Evolutionary conservation across 2,329 filamentous ascomycete genomes (phyloP).

Genomic region (Herpotrichia juniperi): DNA sequence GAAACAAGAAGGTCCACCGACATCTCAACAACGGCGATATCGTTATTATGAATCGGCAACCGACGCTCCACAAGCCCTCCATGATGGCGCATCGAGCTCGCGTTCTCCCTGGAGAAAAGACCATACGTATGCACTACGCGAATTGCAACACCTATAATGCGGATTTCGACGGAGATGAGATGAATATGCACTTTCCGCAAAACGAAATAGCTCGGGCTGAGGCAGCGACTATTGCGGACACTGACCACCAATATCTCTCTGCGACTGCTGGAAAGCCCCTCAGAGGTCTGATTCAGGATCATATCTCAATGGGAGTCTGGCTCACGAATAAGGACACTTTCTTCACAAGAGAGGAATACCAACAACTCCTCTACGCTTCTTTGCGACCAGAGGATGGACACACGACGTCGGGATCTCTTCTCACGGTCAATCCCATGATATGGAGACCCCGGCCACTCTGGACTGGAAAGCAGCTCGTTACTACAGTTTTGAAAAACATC

Average conservation of each 20-base stretch:
- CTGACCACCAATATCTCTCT: conserved; percentile 95
- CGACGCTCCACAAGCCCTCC: conserved; percentile 96
- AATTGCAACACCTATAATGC: conserved; percentile 99
- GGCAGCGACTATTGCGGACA: conserved; percentile 91
- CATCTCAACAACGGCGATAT: conserved; percentile 97
- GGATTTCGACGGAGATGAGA: conserved; percentile 98
- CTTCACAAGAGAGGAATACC: conserved; percentile 85
- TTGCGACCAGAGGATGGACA: conserved; percentile 89
- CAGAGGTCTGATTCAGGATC: conserved; percentile 96
- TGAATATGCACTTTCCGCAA: conserved; percentile 99
- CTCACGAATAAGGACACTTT: conserved; percentile 92
- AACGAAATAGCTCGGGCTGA: conserved; percentile 94
- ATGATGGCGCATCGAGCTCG: conserved; percentile 98
- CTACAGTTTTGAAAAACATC: conserved; percentile 91
- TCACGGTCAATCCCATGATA: conserved; percentile 80
- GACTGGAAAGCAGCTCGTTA: conserved; percentile 97
- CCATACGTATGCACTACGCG: conserved; percentile 98
- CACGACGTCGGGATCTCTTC: conserved; percentile 80
- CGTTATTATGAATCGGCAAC: conserved; percentile 98
- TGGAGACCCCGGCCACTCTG: conserved; percentile 81
- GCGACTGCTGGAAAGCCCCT: conserved; percentile 92
- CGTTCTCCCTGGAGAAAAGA: conserved; percentile 92
- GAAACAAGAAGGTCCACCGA: conserved; percentile 95
- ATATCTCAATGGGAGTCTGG: conserved; percentile 91
- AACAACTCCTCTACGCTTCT: conserved; percentile 90